Conservation (phyloP, 2,329 filamentous ascomycete species). For the Neonectria ditissima region DNA sequence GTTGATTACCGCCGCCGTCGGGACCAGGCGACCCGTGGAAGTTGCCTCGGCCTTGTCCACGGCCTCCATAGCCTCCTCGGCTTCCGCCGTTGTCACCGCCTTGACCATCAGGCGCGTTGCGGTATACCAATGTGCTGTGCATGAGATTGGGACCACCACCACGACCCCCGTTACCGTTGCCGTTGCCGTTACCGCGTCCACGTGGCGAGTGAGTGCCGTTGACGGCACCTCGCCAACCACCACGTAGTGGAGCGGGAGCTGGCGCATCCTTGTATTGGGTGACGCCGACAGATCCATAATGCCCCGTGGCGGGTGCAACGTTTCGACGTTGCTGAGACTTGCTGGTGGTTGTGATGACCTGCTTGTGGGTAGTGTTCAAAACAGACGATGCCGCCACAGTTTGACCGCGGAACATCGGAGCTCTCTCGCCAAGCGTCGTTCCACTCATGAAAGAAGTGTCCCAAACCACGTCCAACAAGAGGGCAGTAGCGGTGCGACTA, state of each 20-base stretch:
- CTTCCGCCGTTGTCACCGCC: slow-evolving; percentile 45
- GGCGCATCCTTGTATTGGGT: slow-evolving; percentile 71
- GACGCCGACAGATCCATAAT: slow-evolving; percentile 66
- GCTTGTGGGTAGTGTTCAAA: slow-evolving; percentile 85
- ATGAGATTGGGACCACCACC: slow-evolving; percentile 58
- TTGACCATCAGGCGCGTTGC: slow-evolving; percentile 52
- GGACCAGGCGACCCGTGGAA: slow-evolving; percentile 38
- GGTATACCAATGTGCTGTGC: slow-evolving; percentile 66
- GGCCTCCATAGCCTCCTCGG: slow-evolving; percentile 44
- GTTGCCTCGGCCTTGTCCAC: slow-evolving; percentile 49
- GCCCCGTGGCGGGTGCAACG: slow-evolving; percentile 61
- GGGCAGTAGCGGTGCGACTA: slow-evolving; percentile 84
- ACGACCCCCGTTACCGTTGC: slow-evolving; percentile 52
- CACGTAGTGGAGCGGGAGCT: slow-evolving; percentile 65
- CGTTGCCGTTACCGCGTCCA: slow-evolving; percentile 55
- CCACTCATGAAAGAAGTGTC: slow-evolving; percentile 98
- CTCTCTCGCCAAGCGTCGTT: slow-evolving; percentile 89
- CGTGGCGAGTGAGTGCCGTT: slow-evolving; percentile 59
- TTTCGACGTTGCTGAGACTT: slow-evolving; percentile 63
- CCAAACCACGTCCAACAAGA: slow-evolving; percentile 91
- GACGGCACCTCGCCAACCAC: slow-evolving; percentile 68
- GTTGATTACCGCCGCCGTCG: slow-evolving; percentile 31
- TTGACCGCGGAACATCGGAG: slow-evolving; percentile 92
- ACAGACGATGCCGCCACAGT: slow-evolving; percentile 91
- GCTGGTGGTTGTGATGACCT: slow-evolving; percentile 78